These are phyloP conservation scores for Fusarium sp. DNA, from an alignment of 2,329 filamentous ascomycete genomes.

Conservation along the genomic window DNA sequence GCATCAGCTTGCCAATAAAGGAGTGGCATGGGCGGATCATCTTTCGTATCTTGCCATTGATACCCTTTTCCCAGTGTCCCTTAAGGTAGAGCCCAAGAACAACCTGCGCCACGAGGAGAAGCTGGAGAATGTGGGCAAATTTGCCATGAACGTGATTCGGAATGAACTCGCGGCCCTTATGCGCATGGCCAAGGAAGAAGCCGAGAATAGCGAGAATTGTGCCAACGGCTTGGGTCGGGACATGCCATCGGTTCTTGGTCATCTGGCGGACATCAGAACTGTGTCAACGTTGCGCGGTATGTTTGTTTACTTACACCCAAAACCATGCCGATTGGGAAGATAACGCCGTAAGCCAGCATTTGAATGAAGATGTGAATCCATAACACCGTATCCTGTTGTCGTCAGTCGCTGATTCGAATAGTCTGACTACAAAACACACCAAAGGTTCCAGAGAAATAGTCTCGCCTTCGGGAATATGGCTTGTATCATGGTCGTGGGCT, in stretches of 20 bases:
- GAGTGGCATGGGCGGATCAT: slow-evolving; percentile 81
- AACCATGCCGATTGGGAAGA: slow-evolving; percentile 96
- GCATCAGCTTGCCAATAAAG: slow-evolving; percentile 87
- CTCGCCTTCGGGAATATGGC: slow-evolving; percentile 75
- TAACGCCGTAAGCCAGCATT: slow-evolving; percentile 87
- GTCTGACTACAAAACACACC: slow-evolving; percentile 60
- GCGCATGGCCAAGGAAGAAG: slow-evolving; percentile 91
- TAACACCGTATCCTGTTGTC: slow-evolving; percentile 78
- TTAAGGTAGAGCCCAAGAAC: slow-evolving; percentile 87
- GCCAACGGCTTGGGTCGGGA: slow-evolving; percentile 84
- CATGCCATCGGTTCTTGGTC: slow-evolving; percentile 91
- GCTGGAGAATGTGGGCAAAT: slow-evolving; percentile 85
- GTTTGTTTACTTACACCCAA: slow-evolving; percentile 75
- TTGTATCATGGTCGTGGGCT: slow-evolving; percentile 64
- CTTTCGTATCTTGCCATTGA: slow-evolving; percentile 82
- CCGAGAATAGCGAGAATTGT: slow-evolving; percentile 82
- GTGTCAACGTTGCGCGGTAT: not conserved
- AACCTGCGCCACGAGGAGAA: slow-evolving; percentile 82
- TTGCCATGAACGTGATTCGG: slow-evolving; percentile 80
- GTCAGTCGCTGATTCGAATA: slow-evolving; percentile 50
- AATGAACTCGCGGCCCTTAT: slow-evolving; percentile 89
- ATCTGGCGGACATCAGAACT: slow-evolving; percentile 67
- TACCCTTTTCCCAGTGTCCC: slow-evolving; percentile 86
- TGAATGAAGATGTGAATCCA: slow-evolving; percentile 96
- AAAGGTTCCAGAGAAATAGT: slow-evolving; percentile 79